A percentile compares a stretch with the other conserved stretches of the same genome.
These are phyloP conservation scores for Forsythia suspensa DNA, from an alignment of 257 asterid genomes.

Conservation along the genomic window DNA sequence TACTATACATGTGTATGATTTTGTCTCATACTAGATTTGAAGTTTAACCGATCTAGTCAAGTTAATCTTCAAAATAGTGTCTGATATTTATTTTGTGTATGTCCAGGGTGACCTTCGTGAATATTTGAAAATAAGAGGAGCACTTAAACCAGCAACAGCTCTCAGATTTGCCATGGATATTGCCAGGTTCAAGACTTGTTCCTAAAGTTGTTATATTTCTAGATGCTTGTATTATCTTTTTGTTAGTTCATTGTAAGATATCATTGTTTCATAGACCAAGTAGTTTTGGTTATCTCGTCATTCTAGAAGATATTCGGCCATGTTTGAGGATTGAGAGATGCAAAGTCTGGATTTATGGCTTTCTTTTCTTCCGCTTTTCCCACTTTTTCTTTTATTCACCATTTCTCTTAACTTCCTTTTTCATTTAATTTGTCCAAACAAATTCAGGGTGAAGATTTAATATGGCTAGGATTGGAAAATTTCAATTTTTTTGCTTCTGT, in stretches of 20 bases:
- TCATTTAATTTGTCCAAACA: not conserved
- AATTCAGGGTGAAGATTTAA: not conserved
- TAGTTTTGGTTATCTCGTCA: not conserved
- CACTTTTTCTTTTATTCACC: not conserved
- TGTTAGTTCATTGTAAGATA: not conserved
- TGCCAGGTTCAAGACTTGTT: constrained; percentile 61
- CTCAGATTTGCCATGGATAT: constrained; percentile 93
- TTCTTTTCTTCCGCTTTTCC: not conserved
- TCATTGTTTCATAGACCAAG: not conserved
- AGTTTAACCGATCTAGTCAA: not conserved
- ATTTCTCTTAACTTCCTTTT: not conserved
- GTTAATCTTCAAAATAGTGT: not conserved
- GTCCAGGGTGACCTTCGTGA: constrained; percentile 83
- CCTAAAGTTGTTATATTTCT: not conserved
- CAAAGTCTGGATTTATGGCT: not conserved
- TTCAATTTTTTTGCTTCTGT: not conserved
- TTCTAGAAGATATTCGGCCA: not conserved
- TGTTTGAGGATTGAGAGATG: not conserved
- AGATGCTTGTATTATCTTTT: not conserved
- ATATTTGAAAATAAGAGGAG: constrained; percentile 61
- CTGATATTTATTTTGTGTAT: constrained; percentile 11
- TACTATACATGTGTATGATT: not conserved
- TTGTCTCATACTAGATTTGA: not conserved
- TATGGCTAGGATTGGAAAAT: not conserved
- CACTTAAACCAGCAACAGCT: constrained; percentile 84